Evolutionary conservation across 306 rosid genomes (phyloP).

Genomic region (Echinosophora koreensis): DNA sequence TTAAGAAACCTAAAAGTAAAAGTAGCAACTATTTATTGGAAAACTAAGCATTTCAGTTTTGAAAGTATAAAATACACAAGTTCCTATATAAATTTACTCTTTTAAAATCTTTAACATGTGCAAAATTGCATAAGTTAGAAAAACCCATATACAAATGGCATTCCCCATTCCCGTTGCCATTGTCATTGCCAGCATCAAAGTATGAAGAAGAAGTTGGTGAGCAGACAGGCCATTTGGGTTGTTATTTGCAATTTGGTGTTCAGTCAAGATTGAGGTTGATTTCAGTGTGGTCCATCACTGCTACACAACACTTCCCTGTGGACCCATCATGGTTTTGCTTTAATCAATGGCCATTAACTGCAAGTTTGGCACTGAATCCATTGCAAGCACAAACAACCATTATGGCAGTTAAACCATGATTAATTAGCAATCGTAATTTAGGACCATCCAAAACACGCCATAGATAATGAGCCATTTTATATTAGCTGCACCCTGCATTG

Average conservation of each 20-base stretch:
- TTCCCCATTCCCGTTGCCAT: neutral
- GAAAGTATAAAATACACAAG: too few species aligned
- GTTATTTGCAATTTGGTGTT: slow-evolving; percentile 5
- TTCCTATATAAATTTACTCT: too few species aligned
- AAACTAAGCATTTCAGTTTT: too few species aligned
- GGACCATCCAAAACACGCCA: too few species aligned
- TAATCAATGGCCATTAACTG: slow-evolving; percentile 23
- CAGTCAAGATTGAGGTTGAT: slow-evolving; percentile 24
- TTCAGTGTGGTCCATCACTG: slow-evolving; percentile 9
- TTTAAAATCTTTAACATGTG: too few species aligned
- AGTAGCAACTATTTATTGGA: too few species aligned
- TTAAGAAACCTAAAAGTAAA: too few species aligned
- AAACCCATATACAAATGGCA: neutral
- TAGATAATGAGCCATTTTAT: too few species aligned
- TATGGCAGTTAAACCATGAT: neutral
- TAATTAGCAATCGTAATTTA: neutral
- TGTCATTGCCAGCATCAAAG: slow-evolving; percentile 35
- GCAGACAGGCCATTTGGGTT: slow-evolving; percentile 46
- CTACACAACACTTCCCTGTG: slow-evolving; percentile 7
- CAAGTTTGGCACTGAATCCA: slow-evolving; percentile 31
- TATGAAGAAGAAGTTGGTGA: slow-evolving; percentile 18
- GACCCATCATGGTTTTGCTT: slow-evolving; percentile 21
- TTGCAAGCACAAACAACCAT: slow-evolving; percentile 1
- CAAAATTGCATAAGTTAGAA: too few species aligned
- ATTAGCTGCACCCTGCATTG: neutral